Base-by-base conservation (phyloP, 805 yeast species). In the Teunomyces gatunensis region DNA sequence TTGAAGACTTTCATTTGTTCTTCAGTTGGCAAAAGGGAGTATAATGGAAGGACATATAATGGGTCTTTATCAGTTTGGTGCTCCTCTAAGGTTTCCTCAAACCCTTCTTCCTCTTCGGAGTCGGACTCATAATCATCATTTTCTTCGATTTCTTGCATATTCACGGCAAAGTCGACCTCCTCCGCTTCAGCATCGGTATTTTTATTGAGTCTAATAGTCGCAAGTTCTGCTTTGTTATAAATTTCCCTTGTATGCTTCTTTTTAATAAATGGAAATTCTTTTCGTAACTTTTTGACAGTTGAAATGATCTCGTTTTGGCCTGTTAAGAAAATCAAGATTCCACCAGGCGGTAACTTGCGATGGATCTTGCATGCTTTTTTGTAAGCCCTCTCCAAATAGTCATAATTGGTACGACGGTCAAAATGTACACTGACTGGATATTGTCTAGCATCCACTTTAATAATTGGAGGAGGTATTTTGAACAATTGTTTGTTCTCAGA, bases 1-100 rank as follows among this genome's bases (percentile, higher is more conserved):
- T 87, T 80, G 61, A 94, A 94, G 2, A 94, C 96, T 61, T 84
- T 87, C 90, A 94, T 84, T 69, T 94, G 99, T 59, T 94, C 96
- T 41, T 80, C 81, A 0, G 98, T 90, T n/a, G 99, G 96, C 33
- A 94, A 73, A 40, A 94, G 71, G 5, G 99, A 92, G 65, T 94
- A 94, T 27, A 94, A 74, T 0, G 99, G 99, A 21, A 94, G 73
- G 0, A 94, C 97, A 59, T 87, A 89, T 34, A 94, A 69, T 2
- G 97, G 97, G 59, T 87, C 92, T 36, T 75, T 73, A 2, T 77
- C 83, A 0, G 86, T 76, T 61, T 86, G 94, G 34, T 81, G 88
- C 34, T 78, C 85, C 60, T 84, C 90, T 13, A 83, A 65, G 1
- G 75, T 68, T 60, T 89, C 97, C 34, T 89, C 88, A 53, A 82